Evolutionary conservation across 2,329 filamentous ascomycete genomes (phyloP), one percentile per base, ranked within the genome.

Genomic region (Bertia moriformis): DNA sequence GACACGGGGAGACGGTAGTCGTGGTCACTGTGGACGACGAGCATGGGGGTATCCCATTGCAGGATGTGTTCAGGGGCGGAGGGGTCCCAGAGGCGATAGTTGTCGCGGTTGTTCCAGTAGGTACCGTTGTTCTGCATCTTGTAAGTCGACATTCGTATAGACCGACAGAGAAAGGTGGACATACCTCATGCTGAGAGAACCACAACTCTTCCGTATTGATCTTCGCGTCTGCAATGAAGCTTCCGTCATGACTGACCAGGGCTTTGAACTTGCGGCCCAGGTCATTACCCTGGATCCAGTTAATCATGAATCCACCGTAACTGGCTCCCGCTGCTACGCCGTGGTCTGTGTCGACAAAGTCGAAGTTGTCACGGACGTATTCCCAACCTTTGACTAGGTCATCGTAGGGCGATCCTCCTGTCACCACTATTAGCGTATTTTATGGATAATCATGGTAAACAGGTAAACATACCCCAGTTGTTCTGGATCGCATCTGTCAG

Each of bases 211-310:
- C 77, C 4, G 71, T 75, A 2, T 67, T 57, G 62, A 74, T 80
- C 56, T 78, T 71, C 47, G 67, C 75, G 39, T 76, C 60, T 1
- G 76, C 80, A 49, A 76, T 82, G 57, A 88, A 91, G 40, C 88
- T 80, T 37, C 87, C 87, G 48, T 94, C 86, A 54, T 94, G 87
- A 49, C 79, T 87, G 19, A 93, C 86, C 3, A 95, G 68, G 0
- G 86, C 86, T 57, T 85, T 85, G 70, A 95, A 93, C 47, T 81
- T 76, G 19, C 84, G 76, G 15, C 86, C 87, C 0, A 95, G 69
- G 1, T 74, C 69, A 45, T 91, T 82, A 4, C 88, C 88, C 58
- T 94, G 86, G 49, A 94, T 86, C 87, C 88, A 93, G 55, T 93
- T 83, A 45, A 83, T 76, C 80, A 85, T 84, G 51, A 74, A 84